phyloP scores from a whole-genome alignment of 495 filamentous ascomycete species.

The Penicillium pulvis region DNA sequence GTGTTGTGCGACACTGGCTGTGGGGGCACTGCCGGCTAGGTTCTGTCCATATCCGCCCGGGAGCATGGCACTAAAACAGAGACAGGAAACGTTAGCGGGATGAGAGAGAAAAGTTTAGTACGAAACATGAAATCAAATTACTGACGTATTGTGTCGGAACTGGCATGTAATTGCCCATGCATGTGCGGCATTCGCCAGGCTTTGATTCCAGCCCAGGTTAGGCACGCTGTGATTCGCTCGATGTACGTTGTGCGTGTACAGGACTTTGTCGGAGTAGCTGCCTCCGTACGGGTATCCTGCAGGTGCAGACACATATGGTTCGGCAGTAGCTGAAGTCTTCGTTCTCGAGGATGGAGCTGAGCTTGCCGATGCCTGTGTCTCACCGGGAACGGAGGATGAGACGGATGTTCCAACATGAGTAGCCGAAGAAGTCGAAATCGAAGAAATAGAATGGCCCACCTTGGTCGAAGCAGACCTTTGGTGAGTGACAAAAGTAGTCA shows the following conservation, averaged over 20 bases:
- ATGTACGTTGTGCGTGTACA: constrained; percentile 1
- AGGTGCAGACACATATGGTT: background rate
- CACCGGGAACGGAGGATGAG: too few relatives aligned
- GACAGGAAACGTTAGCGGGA: background rate
- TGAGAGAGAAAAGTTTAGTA: background rate
- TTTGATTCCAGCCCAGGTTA: background rate
- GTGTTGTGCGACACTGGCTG: background rate
- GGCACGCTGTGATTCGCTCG: background rate
- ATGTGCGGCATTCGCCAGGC: background rate
- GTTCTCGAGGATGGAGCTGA: background rate
- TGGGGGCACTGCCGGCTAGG: background rate
- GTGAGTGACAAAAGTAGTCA: background rate
- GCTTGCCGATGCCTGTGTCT: background rate
- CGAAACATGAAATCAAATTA: background rate
- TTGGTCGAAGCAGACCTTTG: background rate
- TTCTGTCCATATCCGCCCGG: background rate
- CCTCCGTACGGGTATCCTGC: background rate
- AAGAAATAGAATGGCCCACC: background rate
- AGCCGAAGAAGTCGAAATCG: background rate
- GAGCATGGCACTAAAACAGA: background rate
- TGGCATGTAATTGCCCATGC: background rate
- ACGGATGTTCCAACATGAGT: background rate
- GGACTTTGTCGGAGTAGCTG: background rate
- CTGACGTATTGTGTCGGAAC: constrained; percentile 1
- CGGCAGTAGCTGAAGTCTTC: background rate